Base-by-base conservation (phyloP, 257 asterid species). In the Hygrophila difformis region DNA sequence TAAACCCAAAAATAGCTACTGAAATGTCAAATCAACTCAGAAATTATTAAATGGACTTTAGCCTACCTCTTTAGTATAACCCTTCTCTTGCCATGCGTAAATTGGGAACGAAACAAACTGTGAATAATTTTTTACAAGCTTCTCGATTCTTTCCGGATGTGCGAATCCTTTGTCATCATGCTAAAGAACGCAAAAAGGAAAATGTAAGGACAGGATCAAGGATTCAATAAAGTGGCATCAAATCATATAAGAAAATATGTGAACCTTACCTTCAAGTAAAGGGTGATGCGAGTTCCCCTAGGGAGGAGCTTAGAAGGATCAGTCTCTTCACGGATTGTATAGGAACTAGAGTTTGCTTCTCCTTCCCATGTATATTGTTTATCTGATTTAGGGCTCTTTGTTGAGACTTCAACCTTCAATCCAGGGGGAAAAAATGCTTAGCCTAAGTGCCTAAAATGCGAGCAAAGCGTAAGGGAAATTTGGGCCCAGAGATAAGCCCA, bases 301-400 rank as follows among this genome's bases (percentile, higher is more conserved):
- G 88, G 94, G 57, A 86, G 57, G 45, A 73, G 80, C 66, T 89
- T 91, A 26, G 94, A 53, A 56, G 95, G 89, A 57, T 91, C 99
- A 18, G 96, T 72, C 73, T 86, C 96, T 68, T 82, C 96, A 24
- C 86, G 71, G 47, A 91, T 78, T 66, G 93, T 80, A 61, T 91
- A 91, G 51, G 96, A 71, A 67, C 94, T 80, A 49, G 99, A 80
- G 74, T 86, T 78, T 43, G 73, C 93, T 65, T 83, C 95, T 46
- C 99, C 93, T 74, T 80, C 96, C 99, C 99, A 91, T 45, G 86
- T 89, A 63, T 79, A 91, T 59, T 91, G 99, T 60, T 80, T 86
- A 49, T 91, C 95, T 44, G 95, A 91, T 62, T 76, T 91, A 28
- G 99, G 94, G 75, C 94, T 82, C 77, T 80, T 91, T 23, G 99